Conservation (phyloP, 2,329 filamentous ascomycete species). For the Taxawa tesnikishii region DNA sequence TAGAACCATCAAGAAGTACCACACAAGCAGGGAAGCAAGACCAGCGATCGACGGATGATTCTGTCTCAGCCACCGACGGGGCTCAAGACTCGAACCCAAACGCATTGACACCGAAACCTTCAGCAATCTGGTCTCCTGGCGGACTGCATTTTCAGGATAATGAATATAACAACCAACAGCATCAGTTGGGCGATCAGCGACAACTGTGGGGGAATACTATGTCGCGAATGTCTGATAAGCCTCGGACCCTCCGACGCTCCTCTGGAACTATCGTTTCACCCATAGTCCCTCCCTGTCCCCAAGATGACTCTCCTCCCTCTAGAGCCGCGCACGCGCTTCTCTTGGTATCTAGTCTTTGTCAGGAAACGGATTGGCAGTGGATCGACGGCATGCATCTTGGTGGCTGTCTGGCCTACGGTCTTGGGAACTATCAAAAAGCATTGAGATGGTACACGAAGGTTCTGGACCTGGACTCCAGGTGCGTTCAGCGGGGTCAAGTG, state of each 20-base stretch:
- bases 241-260: constrained; percentile 14
- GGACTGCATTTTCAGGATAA: constrained; percentile 12
- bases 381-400: constrained; percentile 84
- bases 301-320: constrained; percentile 25
- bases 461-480: constrained; percentile 44
- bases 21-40: too few relatives aligned
- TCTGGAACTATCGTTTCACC: constrained; percentile 21
- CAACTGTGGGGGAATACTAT: too few relatives aligned
- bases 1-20: too few relatives aligned
- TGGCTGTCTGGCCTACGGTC: constrained; percentile 81
- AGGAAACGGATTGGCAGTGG: constrained; percentile 77
- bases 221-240: too few relatives aligned
- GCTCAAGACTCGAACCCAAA: constrained; percentile 2
- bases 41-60: too few relatives aligned
- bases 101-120: constrained; percentile 1
- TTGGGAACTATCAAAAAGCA: constrained; percentile 72
- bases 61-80: too few relatives aligned
- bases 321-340: constrained; percentile 57
- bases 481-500: constrained; percentile 23
- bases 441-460: constrained; percentile 63
- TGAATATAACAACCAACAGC: constrained; percentile 8
- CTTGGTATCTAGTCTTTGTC: constrained; percentile 61
- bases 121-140: constrained; percentile 9
- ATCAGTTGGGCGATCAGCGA: too few relatives aligned
- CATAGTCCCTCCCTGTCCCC: constrained; percentile 17